Percentiles rank a stretch among this genome's conserved stretches.
Conservation (phyloP, 164 flowering plant genomes). For the Amborella trichopoda region DNA sequence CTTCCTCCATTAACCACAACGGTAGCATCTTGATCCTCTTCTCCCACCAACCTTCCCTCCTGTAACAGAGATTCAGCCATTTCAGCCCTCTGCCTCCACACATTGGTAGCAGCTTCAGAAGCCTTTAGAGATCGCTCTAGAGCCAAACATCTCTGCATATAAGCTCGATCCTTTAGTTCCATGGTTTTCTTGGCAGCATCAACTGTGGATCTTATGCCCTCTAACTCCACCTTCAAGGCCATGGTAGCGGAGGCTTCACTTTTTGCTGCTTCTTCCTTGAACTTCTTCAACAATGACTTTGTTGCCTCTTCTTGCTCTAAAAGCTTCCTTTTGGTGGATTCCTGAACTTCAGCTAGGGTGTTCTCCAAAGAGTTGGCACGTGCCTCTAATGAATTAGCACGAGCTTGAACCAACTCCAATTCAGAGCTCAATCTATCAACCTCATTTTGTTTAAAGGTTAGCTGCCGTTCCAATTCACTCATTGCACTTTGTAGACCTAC, state of each 20-base stretch:
- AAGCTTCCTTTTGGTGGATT: constrained; percentile 15
- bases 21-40: constrained; percentile 22
- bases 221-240: constrained; percentile 41
- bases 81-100: constrained; percentile 47
- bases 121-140: constrained; percentile 38
- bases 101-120: constrained; percentile 33
- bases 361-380: constrained; percentile 32
- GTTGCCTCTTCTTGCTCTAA: constrained; percentile 33
- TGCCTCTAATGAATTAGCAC: constrained; percentile 22
- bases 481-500: constrained; percentile 22
- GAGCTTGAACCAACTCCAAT: constrained; percentile 22
- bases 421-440: constrained; percentile 30
- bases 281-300: constrained; percentile 31
- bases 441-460: constrained; percentile 23
- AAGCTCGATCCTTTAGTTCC: constrained; percentile 34
- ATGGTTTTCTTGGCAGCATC: constrained; percentile 42
- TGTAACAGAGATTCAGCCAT: constrained; percentile 35
- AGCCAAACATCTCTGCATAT: constrained; percentile 37
- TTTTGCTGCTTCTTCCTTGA: constrained; percentile 38
- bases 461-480: constrained; percentile 29
- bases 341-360: constrained; percentile 35
- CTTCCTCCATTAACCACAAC: constrained; percentile 44
- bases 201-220: constrained; percentile 28
- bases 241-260: constrained; percentile 23
- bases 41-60: constrained; percentile 13